Percentiles rank a stretch among this genome's conserved stretches.
Evolutionary conservation across 2,329 filamentous ascomycete genomes (phyloP).

Genomic region (Aaosphaeria pasadenensis): DNA sequence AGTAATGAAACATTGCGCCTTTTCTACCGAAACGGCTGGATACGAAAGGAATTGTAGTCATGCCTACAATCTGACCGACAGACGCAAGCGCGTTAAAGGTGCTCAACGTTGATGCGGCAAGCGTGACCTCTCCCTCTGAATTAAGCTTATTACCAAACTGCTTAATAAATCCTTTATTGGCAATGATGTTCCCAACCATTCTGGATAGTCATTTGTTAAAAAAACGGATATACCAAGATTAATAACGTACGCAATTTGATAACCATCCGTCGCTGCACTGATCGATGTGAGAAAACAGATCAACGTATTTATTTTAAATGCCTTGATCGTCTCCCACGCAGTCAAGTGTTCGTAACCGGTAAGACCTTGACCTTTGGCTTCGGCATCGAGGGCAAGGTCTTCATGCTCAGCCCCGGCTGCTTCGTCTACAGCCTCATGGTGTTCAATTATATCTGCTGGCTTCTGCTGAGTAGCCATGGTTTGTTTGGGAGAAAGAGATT

Average conservation of each 20-base stretch:
- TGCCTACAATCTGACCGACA: conserved; percentile 32
- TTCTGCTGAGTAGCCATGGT: not conserved
- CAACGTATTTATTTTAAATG: not conserved
- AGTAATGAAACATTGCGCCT: conserved; percentile 34
- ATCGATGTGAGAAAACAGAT: conserved; percentile 2
- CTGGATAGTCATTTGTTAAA: not conserved
- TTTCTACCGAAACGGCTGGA: conserved; percentile 39
- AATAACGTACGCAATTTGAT: conserved; percentile 5
- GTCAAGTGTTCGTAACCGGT: conserved; percentile 2
- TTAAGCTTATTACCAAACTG: conserved; percentile 32
- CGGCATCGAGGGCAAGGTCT: conserved; percentile 1
- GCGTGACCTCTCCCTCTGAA: conserved; percentile 33
- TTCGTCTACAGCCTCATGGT: not conserved
- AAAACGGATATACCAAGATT: not conserved
- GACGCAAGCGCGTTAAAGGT: conserved; percentile 40
- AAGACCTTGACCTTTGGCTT: not conserved
- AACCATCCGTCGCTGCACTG: conserved; percentile 1
- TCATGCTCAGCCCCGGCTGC: not conserved
- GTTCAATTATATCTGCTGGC: not conserved
- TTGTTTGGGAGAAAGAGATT: too few species aligned
- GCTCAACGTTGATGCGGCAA: conserved; percentile 40
- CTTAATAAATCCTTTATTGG: conserved; percentile 42
- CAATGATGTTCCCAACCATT: conserved; percentile 36
- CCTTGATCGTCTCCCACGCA: conserved; percentile 1
- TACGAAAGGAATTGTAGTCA: conserved; percentile 24